These are phyloP conservation scores for Pythium sukuiense DNA, from an alignment of 352 stramenopile species.

Conservation along the genomic window DNA sequence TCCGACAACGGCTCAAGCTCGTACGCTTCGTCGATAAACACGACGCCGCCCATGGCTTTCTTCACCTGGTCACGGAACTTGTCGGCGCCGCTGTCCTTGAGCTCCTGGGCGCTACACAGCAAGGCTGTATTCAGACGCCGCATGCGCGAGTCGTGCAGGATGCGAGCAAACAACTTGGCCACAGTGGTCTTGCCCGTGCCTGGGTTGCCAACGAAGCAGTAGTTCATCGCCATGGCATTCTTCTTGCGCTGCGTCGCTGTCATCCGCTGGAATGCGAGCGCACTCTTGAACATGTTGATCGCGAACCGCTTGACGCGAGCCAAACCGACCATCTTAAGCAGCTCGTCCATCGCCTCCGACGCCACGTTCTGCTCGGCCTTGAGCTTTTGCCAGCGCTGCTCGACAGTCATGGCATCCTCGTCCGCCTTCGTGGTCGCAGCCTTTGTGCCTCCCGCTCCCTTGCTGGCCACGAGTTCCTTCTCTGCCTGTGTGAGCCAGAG, in stretches of 20 bases:
- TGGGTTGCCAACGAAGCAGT: conserved; percentile 75
- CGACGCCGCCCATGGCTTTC: conserved; percentile 68
- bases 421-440: neutral
- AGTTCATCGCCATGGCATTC: conserved; percentile 69
- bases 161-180: conserved; percentile 74
- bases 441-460: conserved; percentile 2
- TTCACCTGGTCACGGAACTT: conserved; percentile 82
- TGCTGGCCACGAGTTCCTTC: conserved; percentile 8
- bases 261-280: conserved; percentile 59
- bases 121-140: conserved; percentile 40
- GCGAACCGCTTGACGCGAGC: conserved; percentile 77
- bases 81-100: conserved; percentile 68
- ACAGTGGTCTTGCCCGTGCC: conserved; percentile 83
- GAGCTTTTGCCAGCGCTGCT: conserved; percentile 64
- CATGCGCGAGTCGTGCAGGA: conserved; percentile 78
- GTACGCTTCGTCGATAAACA: conserved; percentile 95
- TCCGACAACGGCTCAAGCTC: conserved; percentile 82
- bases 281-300: conserved; percentile 74
- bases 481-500: conserved; percentile 47
- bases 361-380: conserved; percentile 44
- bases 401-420: conserved; percentile 19
- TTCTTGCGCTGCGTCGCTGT: conserved; percentile 58
- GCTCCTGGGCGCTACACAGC: conserved; percentile 57
- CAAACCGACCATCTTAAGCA: conserved; percentile 84
- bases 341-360: conserved; percentile 77